phyloP scores from a whole-genome alignment of 768 basidiomycete species.

The Tulasnella sp. region DNA sequence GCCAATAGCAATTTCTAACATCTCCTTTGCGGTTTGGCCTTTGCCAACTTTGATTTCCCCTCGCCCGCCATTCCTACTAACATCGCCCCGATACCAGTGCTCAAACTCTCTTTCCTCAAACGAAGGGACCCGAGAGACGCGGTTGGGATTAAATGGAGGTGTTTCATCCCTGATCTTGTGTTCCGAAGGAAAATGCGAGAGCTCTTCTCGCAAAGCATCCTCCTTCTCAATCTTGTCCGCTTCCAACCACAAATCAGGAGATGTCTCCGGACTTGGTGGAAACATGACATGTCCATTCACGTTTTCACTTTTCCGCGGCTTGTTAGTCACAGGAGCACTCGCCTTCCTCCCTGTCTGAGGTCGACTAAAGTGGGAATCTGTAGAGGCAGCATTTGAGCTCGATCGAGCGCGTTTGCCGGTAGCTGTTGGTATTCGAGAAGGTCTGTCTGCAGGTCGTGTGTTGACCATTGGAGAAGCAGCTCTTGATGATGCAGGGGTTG shows the following conservation, averaged over 20 bases:
- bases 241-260: constrained; percentile 12
- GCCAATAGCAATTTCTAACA: constrained; percentile 41
- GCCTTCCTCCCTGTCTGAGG: background rate
- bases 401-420: constrained; percentile 1
- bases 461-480: constrained; percentile 28
- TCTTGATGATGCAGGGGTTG: constrained; percentile 30
- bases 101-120: constrained; percentile 77
- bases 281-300: background rate
- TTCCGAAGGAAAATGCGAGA: background rate
- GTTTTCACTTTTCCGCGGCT: background rate
- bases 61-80: constrained; percentile 74
- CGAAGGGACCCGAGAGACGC: constrained; percentile 29
- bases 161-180: constrained; percentile 13
- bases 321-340: background rate
- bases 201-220: background rate
- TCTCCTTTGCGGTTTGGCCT: constrained; percentile 42
- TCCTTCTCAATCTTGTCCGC: background rate
- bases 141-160: constrained; percentile 12
- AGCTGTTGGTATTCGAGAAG: constrained; percentile 1
- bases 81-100: constrained; percentile 83
- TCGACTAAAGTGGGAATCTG: background rate
- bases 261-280: constrained; percentile 16
- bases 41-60: constrained; percentile 65
- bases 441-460: constrained; percentile 22
- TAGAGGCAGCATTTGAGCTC: background rate